Conservation (phyloP, 257 asterid genomes). For the Primulina eburnea region DNA sequence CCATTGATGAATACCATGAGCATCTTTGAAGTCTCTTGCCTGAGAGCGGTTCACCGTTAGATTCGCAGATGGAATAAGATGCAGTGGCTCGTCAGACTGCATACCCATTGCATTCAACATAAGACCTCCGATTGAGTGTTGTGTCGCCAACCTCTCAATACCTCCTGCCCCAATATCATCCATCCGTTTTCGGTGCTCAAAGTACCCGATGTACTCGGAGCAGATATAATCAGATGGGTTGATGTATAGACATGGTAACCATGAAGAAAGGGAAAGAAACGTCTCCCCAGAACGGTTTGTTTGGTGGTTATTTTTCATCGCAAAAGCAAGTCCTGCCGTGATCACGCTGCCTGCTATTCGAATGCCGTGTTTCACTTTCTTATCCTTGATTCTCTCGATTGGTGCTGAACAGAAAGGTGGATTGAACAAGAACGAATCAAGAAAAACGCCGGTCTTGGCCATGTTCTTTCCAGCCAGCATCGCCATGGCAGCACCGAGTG, state of each 20-base stretch:
- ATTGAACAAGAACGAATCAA: constrained; percentile 72
- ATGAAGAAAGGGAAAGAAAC: constrained; percentile 46
- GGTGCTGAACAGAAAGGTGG: constrained; percentile 90
- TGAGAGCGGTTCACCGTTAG: constrained; percentile 51
- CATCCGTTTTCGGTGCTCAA: constrained; percentile 80
- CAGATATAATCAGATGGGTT: constrained; percentile 72
- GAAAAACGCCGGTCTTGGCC: constrained; percentile 57
- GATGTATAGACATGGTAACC: constrained; percentile 72
- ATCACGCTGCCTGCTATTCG: constrained; percentile 76
- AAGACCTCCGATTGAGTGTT: constrained; percentile 76
- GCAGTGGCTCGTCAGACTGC: constrained; percentile 70
- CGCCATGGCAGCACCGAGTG: constrained; percentile 87
- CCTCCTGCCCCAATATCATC: constrained; percentile 69
- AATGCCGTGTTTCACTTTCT: constrained; percentile 67
- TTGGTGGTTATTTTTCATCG: constrained; percentile 47
- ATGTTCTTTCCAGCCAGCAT: constrained; percentile 74
- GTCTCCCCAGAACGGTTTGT: constrained; percentile 38
- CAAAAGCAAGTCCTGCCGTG: constrained; percentile 86
- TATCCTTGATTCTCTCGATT: constrained; percentile 65
- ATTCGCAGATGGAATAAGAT: constrained; percentile 80
- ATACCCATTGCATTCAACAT: constrained; percentile 57
- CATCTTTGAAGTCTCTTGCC: constrained; percentile 55
- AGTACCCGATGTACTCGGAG: constrained; percentile 77
- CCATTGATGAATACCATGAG: constrained; percentile 97
- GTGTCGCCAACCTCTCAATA: constrained; percentile 73